These are phyloP conservation scores for Phytophthora cajani DNA, from an alignment of 352 stramenopile genomes.

Conservation along the genomic window DNA sequence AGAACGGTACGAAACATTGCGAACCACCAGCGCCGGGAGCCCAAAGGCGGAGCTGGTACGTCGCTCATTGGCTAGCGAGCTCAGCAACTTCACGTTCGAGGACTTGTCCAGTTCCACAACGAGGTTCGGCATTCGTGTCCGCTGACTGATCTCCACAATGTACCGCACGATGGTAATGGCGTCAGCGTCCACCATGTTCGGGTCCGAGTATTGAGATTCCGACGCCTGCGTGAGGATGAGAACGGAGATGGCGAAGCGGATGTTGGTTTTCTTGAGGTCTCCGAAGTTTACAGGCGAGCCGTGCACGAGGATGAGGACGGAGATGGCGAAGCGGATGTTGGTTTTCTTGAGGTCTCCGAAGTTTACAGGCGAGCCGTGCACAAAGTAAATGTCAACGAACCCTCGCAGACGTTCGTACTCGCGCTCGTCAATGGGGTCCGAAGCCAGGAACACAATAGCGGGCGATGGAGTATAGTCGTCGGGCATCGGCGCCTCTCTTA, in stretches of 20 bases:
- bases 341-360: conserved; percentile 77
- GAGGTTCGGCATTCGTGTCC: conserved; percentile 68
- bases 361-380: conserved; percentile 75
- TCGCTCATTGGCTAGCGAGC: conserved; percentile 68
- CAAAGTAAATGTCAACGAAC: conserved; percentile 72
- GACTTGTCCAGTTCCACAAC: conserved; percentile 76
- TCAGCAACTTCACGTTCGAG: conserved; percentile 84
- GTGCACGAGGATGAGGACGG: too few species aligned
- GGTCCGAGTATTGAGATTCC: conserved; percentile 62
- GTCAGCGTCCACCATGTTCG: conserved; percentile 85
- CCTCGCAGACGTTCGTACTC: conserved; percentile 59
- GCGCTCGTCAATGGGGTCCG: conserved; percentile 56
- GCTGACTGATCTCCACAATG: conserved; percentile 83
- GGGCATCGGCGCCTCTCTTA: conserved; percentile 56
- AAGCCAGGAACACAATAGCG: conserved; percentile 65
- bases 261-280: conserved; percentile 74
- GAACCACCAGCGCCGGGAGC: conserved; percentile 44
- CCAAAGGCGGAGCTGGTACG: conserved; percentile 45
- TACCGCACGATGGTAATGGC: conserved; percentile 84
- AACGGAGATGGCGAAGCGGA: conserved; percentile 60
- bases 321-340: conserved; percentile 57
- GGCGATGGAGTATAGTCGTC: conserved; percentile 50
- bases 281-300: conserved; percentile 80
- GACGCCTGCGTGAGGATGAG: conserved; percentile 68
- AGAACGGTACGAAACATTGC: conserved; percentile 54